Base-by-base conservation (phyloP, 2,329 filamentous ascomycete genomes). In the Ceratocystis colombiana region DNA sequence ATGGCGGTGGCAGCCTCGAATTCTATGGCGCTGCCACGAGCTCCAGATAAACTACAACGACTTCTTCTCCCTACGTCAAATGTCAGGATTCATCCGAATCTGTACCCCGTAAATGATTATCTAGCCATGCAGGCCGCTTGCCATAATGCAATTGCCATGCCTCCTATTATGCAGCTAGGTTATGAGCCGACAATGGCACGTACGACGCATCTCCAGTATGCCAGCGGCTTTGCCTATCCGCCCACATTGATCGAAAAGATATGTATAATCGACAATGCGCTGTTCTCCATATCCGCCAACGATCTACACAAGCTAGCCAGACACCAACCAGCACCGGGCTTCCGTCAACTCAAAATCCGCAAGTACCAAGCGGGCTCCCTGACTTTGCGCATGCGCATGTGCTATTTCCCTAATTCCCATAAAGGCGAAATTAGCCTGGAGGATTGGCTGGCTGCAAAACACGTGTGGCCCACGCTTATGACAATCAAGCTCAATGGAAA, bases 291-390 rank as follows among this genome's bases (percentile, higher is more conserved):
- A 17, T 64, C 63, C n/a, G 5, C 33, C 15, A 5, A 44, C 7
- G 33, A 57, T 37, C 22, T 25, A 5, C 20, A 15, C 28, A 20
- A 45, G n/a, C n/a, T 64, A 37, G 48, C 63, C 5, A 30, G 28
- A 12, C 30, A 41, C 20, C 22, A 25, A 28, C 8, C n/a, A 7
- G 63, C 50, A 3, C 33, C 48, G 4, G 63, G 63, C 22, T 57
- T 20, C 28, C 30, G 20, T 41, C 10, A 46, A 12, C 55, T 65
- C 25, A 65, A 65, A 33, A 17, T 65, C 4, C 57, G 64, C 53
- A 50, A 65, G 41, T 65, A 65, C n/a, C 28, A 12, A n/a, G 7
- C 64, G 3, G 53, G 57, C 25, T 65, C 64, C 7, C 7, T 65
- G n/a, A 46, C 45, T 12, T 41, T 45, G 17, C 53, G 53, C 15